These are phyloP conservation scores for Rosa multiflora DNA, from an alignment of 306 rosid species.

Conservation along the genomic window DNA sequence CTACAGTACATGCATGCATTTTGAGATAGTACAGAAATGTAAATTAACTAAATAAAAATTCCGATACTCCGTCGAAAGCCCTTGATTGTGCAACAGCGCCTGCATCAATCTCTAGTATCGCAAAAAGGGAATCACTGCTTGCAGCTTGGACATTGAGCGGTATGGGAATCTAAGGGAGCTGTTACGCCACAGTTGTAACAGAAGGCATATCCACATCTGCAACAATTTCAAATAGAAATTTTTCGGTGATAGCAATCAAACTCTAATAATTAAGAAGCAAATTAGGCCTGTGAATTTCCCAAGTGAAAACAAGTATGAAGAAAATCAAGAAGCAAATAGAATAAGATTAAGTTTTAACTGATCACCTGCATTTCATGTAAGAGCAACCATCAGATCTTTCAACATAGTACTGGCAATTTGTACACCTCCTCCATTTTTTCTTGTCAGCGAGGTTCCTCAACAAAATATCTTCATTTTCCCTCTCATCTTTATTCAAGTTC, in stretches of 20 bases:
- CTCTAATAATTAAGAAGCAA: background rate
- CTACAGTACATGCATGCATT: background rate
- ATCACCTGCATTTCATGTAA: constrained; percentile 53
- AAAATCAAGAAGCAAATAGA: background rate
- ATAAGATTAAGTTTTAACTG: background rate
- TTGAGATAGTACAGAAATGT: background rate
- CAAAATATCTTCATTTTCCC: constrained; percentile 38
- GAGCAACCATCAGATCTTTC: constrained; percentile 36
- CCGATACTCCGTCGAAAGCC: background rate
- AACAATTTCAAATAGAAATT: background rate
- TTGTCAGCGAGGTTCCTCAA: constrained; percentile 35
- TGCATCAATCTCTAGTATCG: background rate
- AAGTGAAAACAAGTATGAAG: background rate
- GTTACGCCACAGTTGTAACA: constrained; percentile 5
- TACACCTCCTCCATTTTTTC: constrained; percentile 56
- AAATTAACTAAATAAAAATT: background rate
- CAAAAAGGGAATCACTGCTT: background rate
- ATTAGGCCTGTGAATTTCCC: background rate
- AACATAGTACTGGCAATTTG: constrained; percentile 44
- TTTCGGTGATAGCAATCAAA: background rate
- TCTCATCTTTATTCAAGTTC: constrained; percentile 35
- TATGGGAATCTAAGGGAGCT: background rate
- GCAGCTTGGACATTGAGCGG: background rate
- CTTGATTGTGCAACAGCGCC: background rate
- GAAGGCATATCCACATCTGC: background rate